Evolutionary conservation across 768 basidiomycete species (phyloP).

Genomic region (Lyophyllum atratum): DNA sequence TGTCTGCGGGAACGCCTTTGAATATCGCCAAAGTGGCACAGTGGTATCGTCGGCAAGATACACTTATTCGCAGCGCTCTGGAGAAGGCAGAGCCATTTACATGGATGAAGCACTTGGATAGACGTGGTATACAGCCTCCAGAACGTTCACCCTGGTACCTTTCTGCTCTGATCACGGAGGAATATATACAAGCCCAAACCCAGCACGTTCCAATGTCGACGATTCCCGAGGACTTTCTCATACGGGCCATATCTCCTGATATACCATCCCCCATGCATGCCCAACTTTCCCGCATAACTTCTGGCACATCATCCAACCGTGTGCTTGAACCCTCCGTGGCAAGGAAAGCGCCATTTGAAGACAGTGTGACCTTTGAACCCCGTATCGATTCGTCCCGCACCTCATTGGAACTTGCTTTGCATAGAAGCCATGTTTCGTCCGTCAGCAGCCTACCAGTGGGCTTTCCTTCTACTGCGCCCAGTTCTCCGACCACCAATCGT

Average conservation of each 20-base stretch:
- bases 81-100: slow-evolving; percentile 70
- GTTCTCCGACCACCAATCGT: slow-evolving; percentile 3
- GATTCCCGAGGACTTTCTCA: slow-evolving; percentile 43
- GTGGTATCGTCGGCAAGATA: slow-evolving; percentile 61
- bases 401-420: slow-evolving; percentile 47
- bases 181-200: slow-evolving; percentile 51
- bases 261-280: slow-evolving; percentile 18
- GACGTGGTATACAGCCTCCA: slow-evolving; percentile 31
- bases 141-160: slow-evolving; percentile 58
- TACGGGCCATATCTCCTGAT: slow-evolving; percentile 20
- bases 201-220: slow-evolving; percentile 39
- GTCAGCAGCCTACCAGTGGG: slow-evolving; percentile 41
- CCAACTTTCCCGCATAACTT: slow-evolving; percentile 22
- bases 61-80: slow-evolving; percentile 48
- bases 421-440: slow-evolving; percentile 46
- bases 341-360: slow-evolving; percentile 45
- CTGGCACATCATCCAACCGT: slow-evolving; percentile 37
- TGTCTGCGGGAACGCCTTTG: slow-evolving; percentile 33
- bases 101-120: slow-evolving; percentile 73
- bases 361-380: slow-evolving; percentile 61
- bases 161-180: slow-evolving; percentile 70
- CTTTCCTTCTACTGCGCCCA: slow-evolving; percentile 28
- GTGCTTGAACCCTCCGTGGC: slow-evolving; percentile 40
- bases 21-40: slow-evolving; percentile 53
- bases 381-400: slow-evolving; percentile 45